Base-by-base conservation (phyloP, 176 grass and related monocot genomes). In the Rhynchospora breviuscula region DNA sequence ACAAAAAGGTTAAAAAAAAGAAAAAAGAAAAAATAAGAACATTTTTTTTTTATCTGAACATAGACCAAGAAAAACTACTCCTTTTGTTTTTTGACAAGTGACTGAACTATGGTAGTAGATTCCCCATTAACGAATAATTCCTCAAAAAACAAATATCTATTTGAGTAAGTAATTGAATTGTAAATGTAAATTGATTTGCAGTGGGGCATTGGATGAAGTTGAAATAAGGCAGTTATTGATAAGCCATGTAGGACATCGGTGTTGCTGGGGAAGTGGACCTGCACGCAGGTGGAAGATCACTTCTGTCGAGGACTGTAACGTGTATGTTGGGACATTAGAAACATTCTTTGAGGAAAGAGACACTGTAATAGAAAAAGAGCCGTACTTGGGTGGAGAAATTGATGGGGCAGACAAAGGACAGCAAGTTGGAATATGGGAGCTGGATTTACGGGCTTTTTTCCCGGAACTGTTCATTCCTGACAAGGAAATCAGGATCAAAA, bases 321-420 rank as follows among this genome's bases (percentile, higher is more conserved):
- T 95, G 40, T 98, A 93, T 86, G 89, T 95, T 78, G 95, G 95
- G 67, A 98, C 88, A 59, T 73, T 98, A 59, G 95, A 98, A 90
- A 95, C 92, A 72, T 98, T 98, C 71, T 89, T 88, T 0, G 95
- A 98, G 86, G 89, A 98, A 85, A 95, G 95, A 66, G 89, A 98
- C 15, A 75, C 51, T 14, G n/a, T 88, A 44, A 73, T 19, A 22
- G 85, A 89, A 72, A 93, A 91, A 62, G 84, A 88, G 46, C 89
- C 89, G 0, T 91, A 90, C 71, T 35, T 87, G 9, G 93, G 89
- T 82, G 89, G 86, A 66, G 82, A 90, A 76, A 84, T 98, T 57
- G 91, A 98, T 83, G 92, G 90, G 71, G 89, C 84, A 76, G 89
- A 93, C 80, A 85, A 83, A n/a, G 88, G 79, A 61, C 86, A 82